phyloP scores from a whole-genome alignment of 2,329 filamentous ascomycete species.

The Coniochaeta prunicola region DNA sequence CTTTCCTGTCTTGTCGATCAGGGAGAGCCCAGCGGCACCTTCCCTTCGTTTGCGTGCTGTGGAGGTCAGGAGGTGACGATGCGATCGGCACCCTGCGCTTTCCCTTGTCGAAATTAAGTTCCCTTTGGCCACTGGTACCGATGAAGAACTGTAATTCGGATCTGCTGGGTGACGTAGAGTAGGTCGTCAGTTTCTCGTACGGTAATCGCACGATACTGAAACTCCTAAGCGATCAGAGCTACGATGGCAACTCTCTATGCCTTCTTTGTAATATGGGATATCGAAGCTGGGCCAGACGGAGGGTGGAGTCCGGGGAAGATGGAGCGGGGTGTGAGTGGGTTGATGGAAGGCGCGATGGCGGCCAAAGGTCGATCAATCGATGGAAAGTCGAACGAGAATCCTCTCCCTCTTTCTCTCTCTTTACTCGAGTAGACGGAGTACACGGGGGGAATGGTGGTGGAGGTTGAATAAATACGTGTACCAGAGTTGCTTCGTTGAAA shows the following conservation, averaged over 20 bases:
- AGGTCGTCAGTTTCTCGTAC: background rate
- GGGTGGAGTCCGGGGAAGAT: background rate
- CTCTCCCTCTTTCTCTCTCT: too few species aligned
- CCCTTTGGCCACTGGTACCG: background rate
- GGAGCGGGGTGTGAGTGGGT: background rate
- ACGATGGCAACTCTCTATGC: background rate
- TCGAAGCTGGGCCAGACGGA: background rate
- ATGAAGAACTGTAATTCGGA: background rate
- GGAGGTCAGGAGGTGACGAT: conserved; percentile 1
- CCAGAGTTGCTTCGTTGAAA: background rate
- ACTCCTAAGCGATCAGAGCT: background rate
- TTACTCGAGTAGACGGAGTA: too few species aligned
- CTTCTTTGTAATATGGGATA: background rate
- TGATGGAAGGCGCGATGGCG: background rate
- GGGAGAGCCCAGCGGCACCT: background rate
- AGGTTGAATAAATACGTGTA: background rate
- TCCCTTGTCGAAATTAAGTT: background rate
- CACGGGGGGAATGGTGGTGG: too few species aligned
- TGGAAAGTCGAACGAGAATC: background rate
- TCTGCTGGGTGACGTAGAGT: background rate
- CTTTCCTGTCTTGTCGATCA: background rate
- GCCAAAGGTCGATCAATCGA: too few species aligned
- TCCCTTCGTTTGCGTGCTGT: background rate
- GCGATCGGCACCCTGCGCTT: background rate
- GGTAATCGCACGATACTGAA: background rate